Evolutionary conservation across 208 protist species (phyloP).

Genomic region (Willaertia magna): DNA sequence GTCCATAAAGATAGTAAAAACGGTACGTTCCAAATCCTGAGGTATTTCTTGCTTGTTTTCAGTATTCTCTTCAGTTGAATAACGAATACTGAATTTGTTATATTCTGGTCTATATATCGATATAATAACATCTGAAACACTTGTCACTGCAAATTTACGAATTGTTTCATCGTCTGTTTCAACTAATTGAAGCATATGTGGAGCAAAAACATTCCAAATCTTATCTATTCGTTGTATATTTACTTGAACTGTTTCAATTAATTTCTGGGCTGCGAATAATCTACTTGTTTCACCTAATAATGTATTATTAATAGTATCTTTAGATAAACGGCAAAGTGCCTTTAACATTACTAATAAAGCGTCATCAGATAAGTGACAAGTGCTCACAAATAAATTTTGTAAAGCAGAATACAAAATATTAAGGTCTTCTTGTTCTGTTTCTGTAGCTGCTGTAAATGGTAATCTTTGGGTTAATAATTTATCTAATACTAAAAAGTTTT

Average conservation of each 20-base stretch:
- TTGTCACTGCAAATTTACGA: constrained; percentile 3
- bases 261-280: constrained; percentile 12
- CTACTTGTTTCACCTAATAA: not conserved
- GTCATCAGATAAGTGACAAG: constrained; percentile 8
- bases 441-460: not conserved
- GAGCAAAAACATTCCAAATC: not conserved
- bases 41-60: not conserved
- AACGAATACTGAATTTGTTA: not conserved
- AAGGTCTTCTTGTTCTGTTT: constrained; percentile 1
- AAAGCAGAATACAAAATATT: constrained; percentile 5
- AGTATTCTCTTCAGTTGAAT: not conserved
- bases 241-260: constrained; percentile 2
- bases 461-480: not conserved
- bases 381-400: constrained; percentile 15
- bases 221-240: constrained; percentile 9
- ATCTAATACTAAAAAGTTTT: constrained; percentile 21
- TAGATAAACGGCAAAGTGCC: constrained; percentile 7
- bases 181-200: not conserved
- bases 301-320: not conserved
- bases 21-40: not conserved
- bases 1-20: not conserved
- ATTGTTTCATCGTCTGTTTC: not conserved
- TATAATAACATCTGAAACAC: not conserved
- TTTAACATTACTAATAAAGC: constrained; percentile 10
- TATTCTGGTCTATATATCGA: not conserved